These are phyloP conservation scores for Hanseniaspora hatyaiensis DNA, from an alignment of 805 yeast species.

Conservation along the genomic window DNA sequence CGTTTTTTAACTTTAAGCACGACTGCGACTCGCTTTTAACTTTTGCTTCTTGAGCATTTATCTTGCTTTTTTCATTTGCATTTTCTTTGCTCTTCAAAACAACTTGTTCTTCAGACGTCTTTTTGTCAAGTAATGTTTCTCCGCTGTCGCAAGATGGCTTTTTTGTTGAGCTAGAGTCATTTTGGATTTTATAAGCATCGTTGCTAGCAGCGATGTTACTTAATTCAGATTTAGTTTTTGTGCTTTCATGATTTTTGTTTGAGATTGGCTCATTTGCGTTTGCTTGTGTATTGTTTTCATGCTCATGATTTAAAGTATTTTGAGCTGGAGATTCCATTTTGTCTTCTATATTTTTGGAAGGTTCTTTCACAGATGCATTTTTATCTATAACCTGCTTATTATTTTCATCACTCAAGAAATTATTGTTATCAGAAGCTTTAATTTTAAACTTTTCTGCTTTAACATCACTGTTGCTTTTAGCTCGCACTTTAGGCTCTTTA, in stretches of 20 bases:
- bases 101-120: not conserved
- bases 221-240: not conserved
- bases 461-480: not conserved
- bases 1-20: not conserved
- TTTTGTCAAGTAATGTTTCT: not conserved
- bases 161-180: too few species aligned
- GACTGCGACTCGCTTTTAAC: too few species aligned
- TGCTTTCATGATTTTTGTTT: not conserved
- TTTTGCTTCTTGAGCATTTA: not conserved
- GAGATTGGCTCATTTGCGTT: not conserved
- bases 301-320: too few species aligned
- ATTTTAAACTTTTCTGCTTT: not conserved
- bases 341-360: not conserved
- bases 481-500: not conserved
- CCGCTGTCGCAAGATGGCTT: conserved; percentile 1
- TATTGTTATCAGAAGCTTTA: not conserved
- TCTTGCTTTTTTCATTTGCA: not conserved
- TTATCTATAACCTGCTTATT: too few species aligned
- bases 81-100: too few species aligned
- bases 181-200: too few species aligned
- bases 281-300: too few species aligned
- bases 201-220: too few species aligned
- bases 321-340: too few species aligned
- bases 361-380: not conserved
- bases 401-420: too few species aligned